Percentiles rank a stretch among this genome's conserved stretches.
Conservation (phyloP, 2,329 filamentous ascomycete genomes). For the Ramichloridium luteum region DNA sequence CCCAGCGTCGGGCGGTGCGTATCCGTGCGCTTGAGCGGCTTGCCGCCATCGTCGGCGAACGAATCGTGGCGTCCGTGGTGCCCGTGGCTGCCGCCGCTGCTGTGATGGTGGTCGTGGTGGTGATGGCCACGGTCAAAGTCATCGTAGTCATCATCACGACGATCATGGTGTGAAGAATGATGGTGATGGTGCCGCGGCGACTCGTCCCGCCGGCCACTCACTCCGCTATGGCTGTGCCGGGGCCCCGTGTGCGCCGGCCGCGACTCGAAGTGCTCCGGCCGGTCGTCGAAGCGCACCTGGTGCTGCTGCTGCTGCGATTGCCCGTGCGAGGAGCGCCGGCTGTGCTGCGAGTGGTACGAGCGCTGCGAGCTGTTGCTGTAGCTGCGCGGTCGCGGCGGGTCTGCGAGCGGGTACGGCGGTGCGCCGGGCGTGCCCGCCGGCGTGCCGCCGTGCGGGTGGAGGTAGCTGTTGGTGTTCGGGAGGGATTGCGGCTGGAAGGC, state of each 20-base stretch:
- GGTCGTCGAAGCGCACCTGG: background rate
- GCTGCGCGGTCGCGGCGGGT: background rate
- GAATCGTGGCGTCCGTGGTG: too few relatives aligned
- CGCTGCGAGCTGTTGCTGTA: background rate
- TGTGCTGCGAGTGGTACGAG: background rate
- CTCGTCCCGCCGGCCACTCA: background rate
- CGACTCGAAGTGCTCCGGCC: background rate
- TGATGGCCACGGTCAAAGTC: background rate
- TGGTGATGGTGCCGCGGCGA: background rate
- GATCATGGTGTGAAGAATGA: background rate
- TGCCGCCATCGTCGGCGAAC: too few relatives aligned
- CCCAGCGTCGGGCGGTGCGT: conserved; percentile 1
- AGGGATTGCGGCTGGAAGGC: too few relatives aligned
- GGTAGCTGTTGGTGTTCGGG: too few relatives aligned
- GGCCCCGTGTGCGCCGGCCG: background rate
- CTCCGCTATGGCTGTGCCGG: background rate
- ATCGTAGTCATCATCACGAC: background rate
- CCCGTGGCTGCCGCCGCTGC: too few relatives aligned
- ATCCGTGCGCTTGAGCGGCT: too few relatives aligned
- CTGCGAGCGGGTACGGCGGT: background rate
- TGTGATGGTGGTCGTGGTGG: background rate
- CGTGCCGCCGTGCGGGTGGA: background rate
- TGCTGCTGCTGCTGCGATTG: background rate
- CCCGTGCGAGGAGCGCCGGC: background rate
- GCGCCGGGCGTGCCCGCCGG: background rate